Base-by-base conservation (phyloP, 768 basidiomycete species). In the Boletus subcaerulescens region DNA sequence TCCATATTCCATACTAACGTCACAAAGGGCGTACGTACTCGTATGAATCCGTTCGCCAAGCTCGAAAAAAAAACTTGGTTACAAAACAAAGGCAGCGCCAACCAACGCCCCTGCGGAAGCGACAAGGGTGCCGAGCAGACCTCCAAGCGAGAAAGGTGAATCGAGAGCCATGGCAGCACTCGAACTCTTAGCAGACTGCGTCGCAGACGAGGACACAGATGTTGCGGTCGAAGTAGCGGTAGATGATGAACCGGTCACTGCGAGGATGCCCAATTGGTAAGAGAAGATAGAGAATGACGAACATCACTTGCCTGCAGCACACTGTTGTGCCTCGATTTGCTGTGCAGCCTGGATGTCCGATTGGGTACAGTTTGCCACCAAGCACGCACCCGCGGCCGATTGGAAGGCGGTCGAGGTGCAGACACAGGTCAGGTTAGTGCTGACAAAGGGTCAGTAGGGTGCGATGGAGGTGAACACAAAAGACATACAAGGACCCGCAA, bases 401-500 rank as follows among this genome's bases (percentile, higher is more conserved):
- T 79, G 77, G 76, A 77, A 80, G 3, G 55, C 42, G 1, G 48
- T 11, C 47, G 68, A 75, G 3, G 69, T 60, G 66, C 79, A 80
- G 20, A 76, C 58, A 48, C 79, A 80, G 0, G 53, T 0, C n/a
- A 75, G 0, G 61, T 80, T 62, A 13, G 74, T 62, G 62, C 80
- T 80, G 31, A 45, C 12, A 11, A 18, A 9, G 9, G 13, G 45
- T 50, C 9, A 59, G 33, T 5, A 3, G 10, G 13, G 12, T 3
- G 2, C 3, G 17, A 44, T 5, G 26, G 17, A 15, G 20, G 11
- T 6, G 0, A 26, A 20, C 5, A 10, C 13, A 12, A 3, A 12
- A 29, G 20, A 51, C 67, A 6, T 43, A 71, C 67, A 8, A 61
- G 53, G 50, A 52, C 1, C n/a, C 0, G 18, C 69, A 70, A 0